Evolutionary conservation across 495 filamentous ascomycete species (phyloP).

Genomic region (Podospora bellae-mahoneyi): DNA sequence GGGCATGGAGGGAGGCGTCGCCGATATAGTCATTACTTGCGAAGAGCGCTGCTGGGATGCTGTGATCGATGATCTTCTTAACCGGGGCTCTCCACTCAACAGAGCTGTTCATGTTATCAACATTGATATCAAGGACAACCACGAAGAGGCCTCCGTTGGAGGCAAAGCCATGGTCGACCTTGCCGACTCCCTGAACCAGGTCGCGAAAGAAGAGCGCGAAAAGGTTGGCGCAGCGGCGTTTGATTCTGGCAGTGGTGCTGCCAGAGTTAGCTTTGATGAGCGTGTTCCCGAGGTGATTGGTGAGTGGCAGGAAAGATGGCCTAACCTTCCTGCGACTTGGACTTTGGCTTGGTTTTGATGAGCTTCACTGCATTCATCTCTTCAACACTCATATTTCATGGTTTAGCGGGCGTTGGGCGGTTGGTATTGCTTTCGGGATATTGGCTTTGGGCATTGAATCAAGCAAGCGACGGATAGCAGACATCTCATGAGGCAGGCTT

Average conservation of each 20-base stretch:
- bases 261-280: constrained; percentile 80
- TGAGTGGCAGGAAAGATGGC: constrained; percentile 96
- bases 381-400: background rate
- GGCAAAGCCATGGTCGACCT: constrained; percentile 91
- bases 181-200: constrained; percentile 79
- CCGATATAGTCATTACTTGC: constrained; percentile 95
- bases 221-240: constrained; percentile 58
- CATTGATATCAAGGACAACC: constrained; percentile 97
- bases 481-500: background rate
- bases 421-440: constrained; percentile 4
- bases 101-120: constrained; percentile 95
- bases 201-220: constrained; percentile 73
- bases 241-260: constrained; percentile 63
- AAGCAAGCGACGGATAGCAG: constrained; percentile 10
- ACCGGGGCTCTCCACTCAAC: constrained; percentile 77
- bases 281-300: constrained; percentile 88
- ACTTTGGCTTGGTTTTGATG: constrained; percentile 88
- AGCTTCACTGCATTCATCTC: constrained; percentile 1
- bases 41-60: constrained; percentile 99
- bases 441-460: background rate
- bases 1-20: constrained; percentile 86
- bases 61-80: constrained; percentile 89
- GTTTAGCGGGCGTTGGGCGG: constrained; percentile 1
- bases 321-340: constrained; percentile 86
- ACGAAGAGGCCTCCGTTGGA: constrained; percentile 89